Percentiles rank a stretch among this genome's conserved stretches.
Evolutionary conservation across 495 filamentous ascomycete genomes (phyloP).

Genomic region (Lophium mytilinum): DNA sequence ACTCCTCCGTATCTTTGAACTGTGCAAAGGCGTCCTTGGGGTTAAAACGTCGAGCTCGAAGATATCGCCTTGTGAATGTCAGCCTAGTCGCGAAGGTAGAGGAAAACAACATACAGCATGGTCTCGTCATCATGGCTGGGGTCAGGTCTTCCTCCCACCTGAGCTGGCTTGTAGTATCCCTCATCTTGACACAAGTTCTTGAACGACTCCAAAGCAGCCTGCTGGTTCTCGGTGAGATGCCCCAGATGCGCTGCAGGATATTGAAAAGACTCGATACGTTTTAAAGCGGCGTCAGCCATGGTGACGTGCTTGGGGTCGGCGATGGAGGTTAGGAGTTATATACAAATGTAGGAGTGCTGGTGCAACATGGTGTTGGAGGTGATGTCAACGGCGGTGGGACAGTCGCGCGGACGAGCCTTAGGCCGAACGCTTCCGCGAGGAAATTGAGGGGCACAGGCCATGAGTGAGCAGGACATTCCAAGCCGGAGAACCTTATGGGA

Average conservation of each 20-base stretch:
- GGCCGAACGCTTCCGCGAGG: too few species aligned
- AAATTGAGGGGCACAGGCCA: too few species aligned
- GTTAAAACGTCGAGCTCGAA: slow-evolving; percentile 70
- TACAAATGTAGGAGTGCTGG: not conserved
- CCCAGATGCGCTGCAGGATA: slow-evolving; percentile 58
- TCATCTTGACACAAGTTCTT: slow-evolving; percentile 56
- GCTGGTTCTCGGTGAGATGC: slow-evolving; percentile 61
- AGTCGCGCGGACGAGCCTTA: too few species aligned
- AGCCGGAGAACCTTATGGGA: too few species aligned
- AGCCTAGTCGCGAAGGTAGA: not conserved
- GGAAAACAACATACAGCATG: slow-evolving; percentile 52
- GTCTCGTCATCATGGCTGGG: slow-evolving; percentile 75
- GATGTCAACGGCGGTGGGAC: not conserved
- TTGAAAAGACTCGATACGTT: slow-evolving; percentile 27
- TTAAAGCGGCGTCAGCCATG: slow-evolving; percentile 20
- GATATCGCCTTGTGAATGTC: slow-evolving; percentile 52
- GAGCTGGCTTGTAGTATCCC: slow-evolving; percentile 54
- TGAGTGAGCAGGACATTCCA: too few species aligned
- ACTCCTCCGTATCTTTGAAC: slow-evolving; percentile 83
- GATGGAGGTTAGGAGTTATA: not conserved
- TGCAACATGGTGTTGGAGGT: not conserved
- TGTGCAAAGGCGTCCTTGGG: slow-evolving; percentile 67
- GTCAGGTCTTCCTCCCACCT: slow-evolving; percentile 32
- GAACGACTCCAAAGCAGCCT: slow-evolving; percentile 56
- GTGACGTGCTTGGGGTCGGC: not conserved